Evolutionary conservation across 352 stramenopile species (phyloP), one percentile per base, ranked within the genome.

Genomic region (Chrysophaeum taylorii): DNA sequence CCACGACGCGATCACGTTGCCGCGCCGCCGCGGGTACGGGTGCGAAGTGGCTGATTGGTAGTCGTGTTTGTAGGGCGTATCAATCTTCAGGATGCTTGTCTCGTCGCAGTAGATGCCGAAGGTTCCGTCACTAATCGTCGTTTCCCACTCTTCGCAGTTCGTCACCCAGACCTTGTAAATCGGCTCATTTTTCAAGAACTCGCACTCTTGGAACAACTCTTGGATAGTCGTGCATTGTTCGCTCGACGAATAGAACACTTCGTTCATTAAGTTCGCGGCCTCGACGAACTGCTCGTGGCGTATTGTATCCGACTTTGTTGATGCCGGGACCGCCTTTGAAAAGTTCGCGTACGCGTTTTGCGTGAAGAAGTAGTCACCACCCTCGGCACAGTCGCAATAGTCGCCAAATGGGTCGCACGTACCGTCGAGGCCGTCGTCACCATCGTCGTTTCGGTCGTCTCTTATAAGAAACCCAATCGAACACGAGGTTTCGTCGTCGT

Each of bases 101-200:
- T 39, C 18, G 54, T 73, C 53, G 45, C 68, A 73, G 36, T 73
- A 67, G 18, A 73, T 73, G n/a, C 68, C 68, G 33, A 69, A 73
- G 2, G 68, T 67, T 18, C 52, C 52, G n/a, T 73, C 54, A n/a
- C 35, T 31, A 27, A 66, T 70, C 2, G 69, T 25, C 31, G 68
- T 73, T 41, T 66, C 45, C 68, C 68, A 73, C 52, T 53, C 45
- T 14, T 33, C n/a, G 68, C 68, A 73, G 5, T 36, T 25, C 18
- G 29, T 35, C 7, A 67, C 27, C 68, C 68, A 73, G 54, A 39
- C 39, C 14, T 29, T 25, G 41, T 68, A 66, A 1, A 31, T 2
- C 27, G 57, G 57, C 31, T 66, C 57, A 7, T 9, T 48, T 66
- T 25, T 2, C 2, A 66, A 36, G 2, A 27, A 45, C 12, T 31